Percentiles rank a stretch among this genome's conserved stretches.
These are phyloP conservation scores for Exutisphaerella laricina DNA, from an alignment of 2,329 filamentous ascomycete species.

Conservation along the genomic window DNA sequence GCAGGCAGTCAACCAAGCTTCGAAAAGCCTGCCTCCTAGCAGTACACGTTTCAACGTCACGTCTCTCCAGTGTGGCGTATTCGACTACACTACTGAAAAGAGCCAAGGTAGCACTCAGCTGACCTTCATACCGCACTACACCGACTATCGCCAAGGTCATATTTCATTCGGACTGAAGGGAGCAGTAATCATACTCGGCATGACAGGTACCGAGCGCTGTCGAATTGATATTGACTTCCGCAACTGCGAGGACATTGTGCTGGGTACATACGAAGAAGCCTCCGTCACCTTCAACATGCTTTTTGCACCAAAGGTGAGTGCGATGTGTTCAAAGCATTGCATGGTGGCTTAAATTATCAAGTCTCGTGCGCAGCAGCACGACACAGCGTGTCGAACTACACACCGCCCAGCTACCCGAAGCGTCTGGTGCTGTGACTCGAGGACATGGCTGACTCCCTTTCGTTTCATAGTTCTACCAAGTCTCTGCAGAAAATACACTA, in stretches of 20 bases:
- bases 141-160: conserved; percentile 38
- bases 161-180: conserved; percentile 31
- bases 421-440: too few species aligned
- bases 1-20: not conserved
- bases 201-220: conserved; percentile 18
- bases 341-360: too few species aligned
- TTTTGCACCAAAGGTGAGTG: conserved; percentile 38
- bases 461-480: not conserved
- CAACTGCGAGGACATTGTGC: conserved; percentile 37
- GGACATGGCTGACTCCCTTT: too few species aligned
- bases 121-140: conserved; percentile 40
- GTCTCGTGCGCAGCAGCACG: too few species aligned
- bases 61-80: conserved; percentile 40
- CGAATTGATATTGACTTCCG: conserved; percentile 42
- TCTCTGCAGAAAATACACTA: not conserved
- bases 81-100: conserved; percentile 36
- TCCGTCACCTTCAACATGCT: conserved; percentile 37
- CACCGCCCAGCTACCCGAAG: not conserved
- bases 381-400: too few species aligned
- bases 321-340: too few species aligned
- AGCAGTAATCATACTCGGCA: conserved; percentile 22
- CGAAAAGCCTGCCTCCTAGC: not conserved
- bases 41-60: conserved; percentile 32
- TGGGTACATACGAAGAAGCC: conserved; percentile 28
- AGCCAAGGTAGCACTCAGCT: conserved; percentile 21